Evolutionary conservation across 352 stramenopile species (phyloP).

Genomic region (Phytophthora capsici): DNA sequence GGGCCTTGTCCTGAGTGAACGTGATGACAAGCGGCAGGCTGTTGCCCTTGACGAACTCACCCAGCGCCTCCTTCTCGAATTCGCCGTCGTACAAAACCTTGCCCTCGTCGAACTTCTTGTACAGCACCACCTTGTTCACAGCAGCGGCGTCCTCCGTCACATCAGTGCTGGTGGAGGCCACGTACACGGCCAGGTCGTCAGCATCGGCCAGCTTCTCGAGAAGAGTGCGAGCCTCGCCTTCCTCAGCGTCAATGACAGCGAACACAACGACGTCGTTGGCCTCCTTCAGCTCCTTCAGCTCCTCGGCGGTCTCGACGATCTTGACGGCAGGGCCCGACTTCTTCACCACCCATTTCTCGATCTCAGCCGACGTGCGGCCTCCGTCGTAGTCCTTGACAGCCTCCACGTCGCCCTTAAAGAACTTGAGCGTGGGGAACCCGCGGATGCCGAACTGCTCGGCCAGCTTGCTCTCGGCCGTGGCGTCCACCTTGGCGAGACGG

Average conservation of each 20-base stretch:
- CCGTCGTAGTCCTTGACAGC: constrained; percentile 89
- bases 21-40: constrained; percentile 90
- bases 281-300: constrained; percentile 82
- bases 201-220: constrained; percentile 79
- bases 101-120: constrained; percentile 90
- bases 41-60: constrained; percentile 80
- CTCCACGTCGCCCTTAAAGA: constrained; percentile 89
- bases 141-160: constrained; percentile 59
- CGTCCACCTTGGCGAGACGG: constrained; percentile 90
- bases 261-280: constrained; percentile 89
- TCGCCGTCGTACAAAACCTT: constrained; percentile 81
- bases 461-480: constrained; percentile 82
- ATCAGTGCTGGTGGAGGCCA: constrained; percentile 73
- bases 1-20: constrained; percentile 91
- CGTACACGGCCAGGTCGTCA: constrained; percentile 82
- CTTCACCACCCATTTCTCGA: constrained; percentile 92
- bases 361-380: constrained; percentile 85
- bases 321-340: constrained; percentile 91
- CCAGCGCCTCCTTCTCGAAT: constrained; percentile 69
- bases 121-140: constrained; percentile 78
- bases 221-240: constrained; percentile 70
- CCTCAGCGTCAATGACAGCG: constrained; percentile 78
- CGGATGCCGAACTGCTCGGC: constrained; percentile 83
- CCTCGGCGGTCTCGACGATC: constrained; percentile 74
- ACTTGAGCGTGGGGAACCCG: constrained; percentile 94